These are phyloP conservation scores for Vanilla planifolia DNA, from an alignment of 106 monocot genomes.

Conservation along the genomic window DNA sequence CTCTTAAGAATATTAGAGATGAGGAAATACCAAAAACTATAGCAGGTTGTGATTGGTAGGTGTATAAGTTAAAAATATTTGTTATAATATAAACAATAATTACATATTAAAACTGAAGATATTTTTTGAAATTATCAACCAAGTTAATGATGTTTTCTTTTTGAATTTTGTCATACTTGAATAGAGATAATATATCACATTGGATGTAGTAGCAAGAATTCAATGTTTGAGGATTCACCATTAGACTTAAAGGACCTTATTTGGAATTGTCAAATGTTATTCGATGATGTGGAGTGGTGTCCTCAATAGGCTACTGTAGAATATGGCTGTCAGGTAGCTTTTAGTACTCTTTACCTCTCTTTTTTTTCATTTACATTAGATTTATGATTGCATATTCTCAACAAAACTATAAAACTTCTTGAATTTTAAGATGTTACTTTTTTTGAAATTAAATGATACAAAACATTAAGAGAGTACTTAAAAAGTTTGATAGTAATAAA, in stretches of 20 bases:
- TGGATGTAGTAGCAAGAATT: constrained; percentile 1
- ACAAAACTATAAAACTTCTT: no score
- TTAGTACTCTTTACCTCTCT: neutral
- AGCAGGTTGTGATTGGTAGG: constrained; percentile 28
- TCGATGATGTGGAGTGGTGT: constrained; percentile 12
- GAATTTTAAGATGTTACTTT: no score
- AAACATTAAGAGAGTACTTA: constrained; percentile 28
- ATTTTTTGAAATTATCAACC: no score
- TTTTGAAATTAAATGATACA: constrained; percentile 11
- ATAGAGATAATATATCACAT: constrained; percentile 26
- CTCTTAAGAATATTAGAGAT: neutral
- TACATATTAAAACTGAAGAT: no score
- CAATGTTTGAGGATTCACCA: constrained; percentile 16
- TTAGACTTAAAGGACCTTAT: constrained; percentile 5
- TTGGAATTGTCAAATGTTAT: constrained; percentile 4
- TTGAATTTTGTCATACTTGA: constrained; percentile 11
- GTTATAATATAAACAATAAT: no score
- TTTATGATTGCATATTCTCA: no score
- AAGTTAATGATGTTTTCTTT: neutral
- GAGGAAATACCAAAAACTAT: no score
- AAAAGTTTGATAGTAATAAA: constrained; percentile 50
- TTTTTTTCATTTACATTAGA: neutral
- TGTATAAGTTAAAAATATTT: no score
- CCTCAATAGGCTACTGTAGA: constrained; percentile 21
- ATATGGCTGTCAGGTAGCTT: constrained; percentile 1